Evolutionary conservation across 2,329 filamentous ascomycete genomes (phyloP).

Genomic region (Chaetomium olivaceum): DNA sequence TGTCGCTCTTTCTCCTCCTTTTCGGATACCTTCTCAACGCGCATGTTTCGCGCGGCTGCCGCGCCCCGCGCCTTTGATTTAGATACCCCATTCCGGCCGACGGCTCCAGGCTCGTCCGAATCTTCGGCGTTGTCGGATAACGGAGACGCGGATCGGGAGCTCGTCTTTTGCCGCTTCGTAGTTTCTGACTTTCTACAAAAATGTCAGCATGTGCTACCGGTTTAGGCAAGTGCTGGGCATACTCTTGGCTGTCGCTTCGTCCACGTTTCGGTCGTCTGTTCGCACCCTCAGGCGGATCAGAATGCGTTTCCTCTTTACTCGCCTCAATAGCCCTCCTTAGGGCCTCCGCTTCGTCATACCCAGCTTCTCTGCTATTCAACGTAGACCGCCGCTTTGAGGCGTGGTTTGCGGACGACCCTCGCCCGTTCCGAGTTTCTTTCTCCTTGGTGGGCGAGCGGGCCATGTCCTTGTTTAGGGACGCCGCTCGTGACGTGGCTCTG

Average conservation of each 20-base stretch:
- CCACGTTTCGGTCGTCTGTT: slow-evolving; percentile 75
- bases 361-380: slow-evolving; percentile 94
- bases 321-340: slow-evolving; percentile 88
- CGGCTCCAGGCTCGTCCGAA: slow-evolving; percentile 68
- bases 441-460: slow-evolving; percentile 52
- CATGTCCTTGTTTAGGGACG: slow-evolving; percentile 65
- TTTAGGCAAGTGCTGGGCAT: slow-evolving; percentile 44
- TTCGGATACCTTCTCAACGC: slow-evolving; percentile 57
- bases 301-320: slow-evolving; percentile 77
- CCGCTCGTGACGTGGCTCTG: slow-evolving; percentile 61
- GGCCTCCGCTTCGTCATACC: slow-evolving; percentile 92
- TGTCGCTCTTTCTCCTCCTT: slow-evolving; percentile 75
- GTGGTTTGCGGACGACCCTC: slow-evolving; percentile 52
- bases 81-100: slow-evolving; percentile 49
- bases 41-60: slow-evolving; percentile 54
- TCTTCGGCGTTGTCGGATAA: slow-evolving; percentile 58
- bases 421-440: slow-evolving; percentile 58
- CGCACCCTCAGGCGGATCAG: slow-evolving; percentile 52
- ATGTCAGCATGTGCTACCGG: slow-evolving; percentile 27
- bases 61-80: slow-evolving; percentile 62
- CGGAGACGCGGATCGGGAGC: slow-evolving; percentile 70
- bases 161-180: slow-evolving; percentile 80
- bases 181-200: slow-evolving; percentile 64
- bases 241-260: slow-evolving; percentile 94
- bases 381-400: slow-evolving; percentile 85